A percentile compares a stretch with the other conserved stretches of the same genome.
Evolutionary conservation across 2,329 filamentous ascomycete genomes (phyloP).

Genomic region (Colletotrichum incanum): DNA sequence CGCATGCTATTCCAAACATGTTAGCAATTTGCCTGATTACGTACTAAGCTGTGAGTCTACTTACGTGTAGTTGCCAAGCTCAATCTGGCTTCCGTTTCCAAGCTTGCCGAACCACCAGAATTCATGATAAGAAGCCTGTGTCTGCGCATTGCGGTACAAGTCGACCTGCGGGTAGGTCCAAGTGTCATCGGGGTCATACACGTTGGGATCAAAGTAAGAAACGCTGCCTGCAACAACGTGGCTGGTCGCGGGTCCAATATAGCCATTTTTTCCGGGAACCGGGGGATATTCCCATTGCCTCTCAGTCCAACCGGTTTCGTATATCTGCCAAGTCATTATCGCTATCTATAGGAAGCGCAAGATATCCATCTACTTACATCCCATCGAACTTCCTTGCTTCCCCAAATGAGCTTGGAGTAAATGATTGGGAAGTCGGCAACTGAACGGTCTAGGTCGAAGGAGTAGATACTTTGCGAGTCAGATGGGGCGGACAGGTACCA

Average conservation of each 20-base stretch:
- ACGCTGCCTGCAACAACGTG: conserved; percentile 50
- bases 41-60: neutral
- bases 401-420: conserved; percentile 43
- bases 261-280: conserved; percentile 54
- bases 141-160: conserved; percentile 47
- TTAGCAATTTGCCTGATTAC: neutral
- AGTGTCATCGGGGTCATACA: conserved; percentile 56
- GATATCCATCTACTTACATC: conserved; percentile 22
- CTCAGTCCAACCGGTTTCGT: conserved; percentile 57
- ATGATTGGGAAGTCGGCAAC: conserved; percentile 44
- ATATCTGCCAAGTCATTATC: conserved; percentile 50
- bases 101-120: conserved; percentile 43
- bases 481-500: neutral
- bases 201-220: conserved; percentile 50
- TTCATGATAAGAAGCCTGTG: conserved; percentile 14
- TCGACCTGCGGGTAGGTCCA: conserved; percentile 53
- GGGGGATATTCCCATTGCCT: conserved; percentile 60
- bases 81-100: conserved; percentile 38
- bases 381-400: conserved; percentile 44
- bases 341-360: neutral
- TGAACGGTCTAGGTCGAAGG: conserved; percentile 41
- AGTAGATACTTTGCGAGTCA: conserved; percentile 18
- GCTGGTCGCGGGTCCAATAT: conserved; percentile 58
- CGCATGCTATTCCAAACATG: conserved; percentile 49
- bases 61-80: conserved; percentile 40